Percentiles rank a stretch among this genome's conserved stretches.
Conservation (phyloP, 441 rosid species). For the Euphorbia celastroides region DNA sequence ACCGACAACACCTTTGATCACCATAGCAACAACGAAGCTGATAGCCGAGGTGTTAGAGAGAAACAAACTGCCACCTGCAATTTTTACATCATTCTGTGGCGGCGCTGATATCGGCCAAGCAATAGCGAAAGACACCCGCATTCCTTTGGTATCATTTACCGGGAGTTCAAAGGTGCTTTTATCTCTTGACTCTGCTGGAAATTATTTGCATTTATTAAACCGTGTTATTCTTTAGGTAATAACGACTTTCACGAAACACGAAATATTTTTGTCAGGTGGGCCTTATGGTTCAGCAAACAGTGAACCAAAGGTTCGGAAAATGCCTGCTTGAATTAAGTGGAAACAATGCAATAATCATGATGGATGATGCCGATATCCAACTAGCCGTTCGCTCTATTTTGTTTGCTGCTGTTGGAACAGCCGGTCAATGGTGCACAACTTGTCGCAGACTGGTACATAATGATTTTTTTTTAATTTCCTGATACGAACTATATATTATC, state of each 20-base stretch:
- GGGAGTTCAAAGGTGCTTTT: conserved; percentile 82
- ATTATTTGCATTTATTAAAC: background rate
- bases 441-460: conserved; percentile 91
- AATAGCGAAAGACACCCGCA: no score
- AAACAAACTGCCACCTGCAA: conserved; percentile 85
- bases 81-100: conserved; percentile 90
- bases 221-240: conserved; percentile 37
- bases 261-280: conserved; percentile 91
- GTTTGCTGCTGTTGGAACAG: conserved; percentile 97
- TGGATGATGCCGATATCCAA: conserved; percentile 87
- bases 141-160: conserved; percentile 59
- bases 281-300: conserved; percentile 66
- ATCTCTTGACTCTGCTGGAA: conserved; percentile 3
- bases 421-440: conserved; percentile 98
- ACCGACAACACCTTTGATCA: conserved; percentile 88
- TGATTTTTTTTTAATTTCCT: conserved; percentile 12
- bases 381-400: conserved; percentile 83
- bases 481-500: conserved; percentile 4
- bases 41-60: conserved; percentile 81
- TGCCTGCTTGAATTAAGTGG: conserved; percentile 94
- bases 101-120: conserved; percentile 95
- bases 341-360: conserved; percentile 87
- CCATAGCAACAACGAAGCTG: conserved; percentile 83
- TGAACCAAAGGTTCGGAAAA: conserved; percentile 78
- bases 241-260: conserved; percentile 87